phyloP scores from a whole-genome alignment of 768 basidiomycete genomes.

The Boletus edulis region DNA sequence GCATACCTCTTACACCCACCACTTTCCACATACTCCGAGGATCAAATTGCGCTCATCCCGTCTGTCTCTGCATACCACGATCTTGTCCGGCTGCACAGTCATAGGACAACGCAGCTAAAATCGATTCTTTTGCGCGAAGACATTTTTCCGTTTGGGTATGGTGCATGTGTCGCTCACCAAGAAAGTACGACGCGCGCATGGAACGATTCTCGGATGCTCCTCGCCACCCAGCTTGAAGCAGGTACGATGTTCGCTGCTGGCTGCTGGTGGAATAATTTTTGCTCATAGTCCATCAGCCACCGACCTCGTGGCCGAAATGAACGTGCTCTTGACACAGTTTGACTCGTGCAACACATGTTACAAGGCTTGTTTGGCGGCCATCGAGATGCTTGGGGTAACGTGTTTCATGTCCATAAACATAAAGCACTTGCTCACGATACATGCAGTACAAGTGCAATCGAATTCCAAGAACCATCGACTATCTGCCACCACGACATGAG shows the following conservation, averaged over 20 bases:
- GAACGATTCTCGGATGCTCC: conserved; percentile 47
- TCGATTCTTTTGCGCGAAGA: conserved; percentile 54
- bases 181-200: conserved; percentile 45
- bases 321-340: conserved; percentile 43
- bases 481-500: conserved; percentile 31
- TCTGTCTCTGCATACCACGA: conserved; percentile 63
- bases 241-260: conserved; percentile 33
- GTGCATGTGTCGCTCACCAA: conserved; percentile 53
- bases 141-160: conserved; percentile 73
- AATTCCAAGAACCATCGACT: conserved; percentile 50
- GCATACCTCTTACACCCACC: conserved; percentile 54
- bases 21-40: conserved; percentile 49
- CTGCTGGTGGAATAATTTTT: background rate
- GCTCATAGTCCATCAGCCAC: conserved; percentile 42
- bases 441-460: conserved; percentile 62
- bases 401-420: background rate
- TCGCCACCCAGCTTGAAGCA: conserved; percentile 51
- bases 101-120: conserved; percentile 52
- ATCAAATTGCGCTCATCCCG: conserved; percentile 53
- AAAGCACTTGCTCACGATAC: conserved; percentile 4
- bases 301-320: conserved; percentile 70
- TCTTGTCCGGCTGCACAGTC: conserved; percentile 56
- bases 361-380: conserved; percentile 61
- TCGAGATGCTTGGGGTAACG: conserved; percentile 66
- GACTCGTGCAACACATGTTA: conserved; percentile 49